phyloP scores from a whole-genome alignment of 139 green algal species.

The Deuterostichococcus epilithicus region DNA sequence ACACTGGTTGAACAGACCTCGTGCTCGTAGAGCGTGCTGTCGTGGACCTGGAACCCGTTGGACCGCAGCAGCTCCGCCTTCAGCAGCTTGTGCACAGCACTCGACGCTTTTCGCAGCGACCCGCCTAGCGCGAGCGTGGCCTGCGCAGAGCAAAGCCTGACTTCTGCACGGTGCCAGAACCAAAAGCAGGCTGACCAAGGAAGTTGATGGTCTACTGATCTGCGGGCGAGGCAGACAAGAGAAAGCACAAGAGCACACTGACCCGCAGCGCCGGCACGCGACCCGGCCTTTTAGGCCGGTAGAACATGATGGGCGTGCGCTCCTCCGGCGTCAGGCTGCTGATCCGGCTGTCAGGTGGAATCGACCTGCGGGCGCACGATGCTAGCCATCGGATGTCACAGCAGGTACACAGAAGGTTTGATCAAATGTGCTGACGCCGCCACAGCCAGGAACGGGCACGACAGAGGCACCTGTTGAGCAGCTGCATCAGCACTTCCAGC shows the following conservation, averaged over 20 bases:
- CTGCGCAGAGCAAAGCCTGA: slow-evolving; percentile 1
- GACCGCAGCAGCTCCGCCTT: slow-evolving; percentile 5
- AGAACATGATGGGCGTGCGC: slow-evolving; percentile 59
- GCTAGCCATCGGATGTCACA: background rate
- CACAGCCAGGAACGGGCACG: background rate
- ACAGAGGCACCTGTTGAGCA: slow-evolving; percentile 4
- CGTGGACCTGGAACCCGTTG: slow-evolving; percentile 24
- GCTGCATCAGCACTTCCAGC: background rate
- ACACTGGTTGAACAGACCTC: slow-evolving; percentile 22
- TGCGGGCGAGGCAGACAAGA: too few relatives aligned
- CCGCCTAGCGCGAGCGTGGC: slow-evolving; percentile 15
- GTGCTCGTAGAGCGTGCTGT: slow-evolving; percentile 37
- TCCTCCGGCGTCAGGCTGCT: slow-evolving; percentile 19
- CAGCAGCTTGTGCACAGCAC: slow-evolving; percentile 12
- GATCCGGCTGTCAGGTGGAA: slow-evolving; percentile 34
- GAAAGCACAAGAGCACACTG: slow-evolving; percentile 5
- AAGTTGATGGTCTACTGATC: too few relatives aligned
- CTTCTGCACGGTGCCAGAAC: too few relatives aligned
- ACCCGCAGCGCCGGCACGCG: slow-evolving; percentile 32
- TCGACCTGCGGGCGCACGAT: slow-evolving; percentile 18
- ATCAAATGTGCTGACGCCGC: too few relatives aligned
- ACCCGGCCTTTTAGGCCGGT: slow-evolving; percentile 37
- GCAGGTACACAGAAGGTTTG: too few relatives aligned
- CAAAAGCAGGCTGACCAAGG: too few relatives aligned
- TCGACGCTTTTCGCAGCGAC: slow-evolving; percentile 24